phyloP scores from a whole-genome alignment of 495 filamentous ascomycete species.

The Xylaria castorea region DNA sequence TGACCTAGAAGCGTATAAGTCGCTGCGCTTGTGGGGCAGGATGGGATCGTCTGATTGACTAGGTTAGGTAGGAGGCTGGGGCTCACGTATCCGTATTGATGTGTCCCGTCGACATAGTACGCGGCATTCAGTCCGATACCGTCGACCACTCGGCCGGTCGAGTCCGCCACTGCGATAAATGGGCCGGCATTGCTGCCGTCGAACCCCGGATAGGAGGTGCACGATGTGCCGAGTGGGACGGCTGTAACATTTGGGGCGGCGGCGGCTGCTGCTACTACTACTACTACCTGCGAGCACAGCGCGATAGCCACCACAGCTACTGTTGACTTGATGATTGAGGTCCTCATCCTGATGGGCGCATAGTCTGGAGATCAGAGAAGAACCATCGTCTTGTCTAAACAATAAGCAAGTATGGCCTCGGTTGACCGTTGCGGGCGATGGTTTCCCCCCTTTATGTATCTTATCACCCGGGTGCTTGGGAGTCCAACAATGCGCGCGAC shows the following conservation, averaged over 20 bases:
- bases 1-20: slow-evolving; percentile 12
- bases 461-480: not conserved
- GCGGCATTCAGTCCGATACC: slow-evolving; percentile 14
- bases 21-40: not conserved
- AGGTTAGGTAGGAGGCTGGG: too few species aligned
- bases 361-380: not conserved
- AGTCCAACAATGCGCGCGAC: not conserved
- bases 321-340: not conserved
- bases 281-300: not conserved
- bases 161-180: slow-evolving; percentile 14
- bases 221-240: slow-evolving; percentile 8
- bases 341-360: not conserved
- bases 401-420: not conserved
- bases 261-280: not conserved
- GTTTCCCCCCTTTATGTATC: slow-evolving; percentile 2
- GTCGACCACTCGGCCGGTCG: slow-evolving; percentile 16
- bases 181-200: slow-evolving; percentile 15
- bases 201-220: slow-evolving; percentile 13
- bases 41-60: not conserved
- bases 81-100: slow-evolving; percentile 19
- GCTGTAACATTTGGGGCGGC: slow-evolving; percentile 19
- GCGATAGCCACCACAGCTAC: not conserved
- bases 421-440: not conserved
- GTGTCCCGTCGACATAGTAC: slow-evolving; percentile 13
- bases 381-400: not conserved